Base-by-base conservation (phyloP, 768 basidiomycete species). In the Serendipita vermifera region DNA sequence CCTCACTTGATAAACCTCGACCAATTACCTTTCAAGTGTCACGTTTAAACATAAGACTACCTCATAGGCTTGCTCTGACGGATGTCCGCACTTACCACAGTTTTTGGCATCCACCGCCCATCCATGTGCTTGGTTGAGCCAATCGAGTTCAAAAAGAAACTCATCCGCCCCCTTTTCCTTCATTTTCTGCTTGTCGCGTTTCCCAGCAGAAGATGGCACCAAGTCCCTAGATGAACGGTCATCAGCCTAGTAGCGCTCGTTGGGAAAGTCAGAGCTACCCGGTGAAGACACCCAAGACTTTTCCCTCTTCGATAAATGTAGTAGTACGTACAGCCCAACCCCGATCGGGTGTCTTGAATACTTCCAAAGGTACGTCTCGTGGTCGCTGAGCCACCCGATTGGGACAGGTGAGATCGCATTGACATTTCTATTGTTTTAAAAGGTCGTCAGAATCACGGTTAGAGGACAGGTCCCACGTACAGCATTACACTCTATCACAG, bases 311-410 rank as follows among this genome's bases (percentile, higher is more conserved):
- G 0, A 85, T 60, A 27, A 68, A 62, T 0, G 63, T 60, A 4
- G 71, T 60, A 0, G 78, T 65, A n/a, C 81, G 71, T 2, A 75
- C 82, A 5, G 83, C 83, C 83, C 82, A 86, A 2, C 84, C 84
- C 55, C 75, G 69, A 17, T 68, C 63, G 3, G 55, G 33, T 0
- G 83, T 85, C 59, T 81, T 77, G 72, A 85, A 85, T 17, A 86
- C 66, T 59, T 84, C 77, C 6, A 86, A 70, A 2, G 76, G 70
- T 9, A 80, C 17, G 11, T 77, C 69, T 29, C 84, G 74, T 6
- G 81, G 77, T 27, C 59, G 66, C 59, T 85, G 83, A 2, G 76
- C 77, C 5, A 83, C 77, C 22, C 82, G 77, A 61, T 85, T 85
- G 2, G 61, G 67, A 60, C 83, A 85, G 2, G 54, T 60, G 6